These are phyloP conservation scores for Neonectria ditissima DNA, from an alignment of 2,329 filamentous ascomycete species.

Conservation along the genomic window DNA sequence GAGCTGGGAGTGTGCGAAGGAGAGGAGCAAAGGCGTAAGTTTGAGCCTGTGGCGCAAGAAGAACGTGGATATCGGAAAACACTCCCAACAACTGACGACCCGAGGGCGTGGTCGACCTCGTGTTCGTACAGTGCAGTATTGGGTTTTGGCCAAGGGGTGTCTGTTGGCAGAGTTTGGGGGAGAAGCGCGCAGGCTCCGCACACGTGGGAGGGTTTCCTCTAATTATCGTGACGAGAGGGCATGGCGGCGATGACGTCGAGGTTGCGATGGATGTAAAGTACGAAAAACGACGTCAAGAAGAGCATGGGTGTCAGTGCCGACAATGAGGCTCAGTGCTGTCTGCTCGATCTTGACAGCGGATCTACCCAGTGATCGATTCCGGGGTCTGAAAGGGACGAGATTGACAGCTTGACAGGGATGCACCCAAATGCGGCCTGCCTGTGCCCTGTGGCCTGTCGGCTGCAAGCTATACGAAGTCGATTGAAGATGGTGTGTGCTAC, in stretches of 20 bases:
- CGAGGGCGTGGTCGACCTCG: conserved; percentile 29
- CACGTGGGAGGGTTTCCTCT: conserved; percentile 21
- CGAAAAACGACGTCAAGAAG: conserved; percentile 1
- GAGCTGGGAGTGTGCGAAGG: neutral
- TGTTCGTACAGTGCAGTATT: conserved; percentile 26
- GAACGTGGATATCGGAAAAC: conserved; percentile 16
- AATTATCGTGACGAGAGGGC: neutral
- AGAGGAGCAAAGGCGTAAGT: conserved; percentile 17
- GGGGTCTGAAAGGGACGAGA: conserved; percentile 26
- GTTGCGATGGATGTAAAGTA: neutral
- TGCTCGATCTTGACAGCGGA: conserved; percentile 40
- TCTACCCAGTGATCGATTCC: conserved; percentile 38
- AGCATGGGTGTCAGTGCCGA: conserved; percentile 25
- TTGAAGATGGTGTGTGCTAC: conserved; percentile 23
- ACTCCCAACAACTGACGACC: conserved; percentile 26
- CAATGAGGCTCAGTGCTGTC: conserved; percentile 34
- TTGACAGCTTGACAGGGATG: conserved; percentile 37
- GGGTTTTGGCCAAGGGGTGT: conserved; percentile 30
- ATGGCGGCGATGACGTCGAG: conserved; percentile 17
- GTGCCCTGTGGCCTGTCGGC: no score
- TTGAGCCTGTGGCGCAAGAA: conserved; percentile 33
- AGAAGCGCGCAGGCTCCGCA: conserved; percentile 37
- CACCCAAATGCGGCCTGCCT: no score
- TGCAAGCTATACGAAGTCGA: neutral
- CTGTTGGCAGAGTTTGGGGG: conserved; percentile 37